A percentile compares a stretch with the other conserved stretches of the same genome.
These are phyloP conservation scores for Leccinum truebloodii DNA, from an alignment of 768 basidiomycete species.

Conservation along the genomic window DNA sequence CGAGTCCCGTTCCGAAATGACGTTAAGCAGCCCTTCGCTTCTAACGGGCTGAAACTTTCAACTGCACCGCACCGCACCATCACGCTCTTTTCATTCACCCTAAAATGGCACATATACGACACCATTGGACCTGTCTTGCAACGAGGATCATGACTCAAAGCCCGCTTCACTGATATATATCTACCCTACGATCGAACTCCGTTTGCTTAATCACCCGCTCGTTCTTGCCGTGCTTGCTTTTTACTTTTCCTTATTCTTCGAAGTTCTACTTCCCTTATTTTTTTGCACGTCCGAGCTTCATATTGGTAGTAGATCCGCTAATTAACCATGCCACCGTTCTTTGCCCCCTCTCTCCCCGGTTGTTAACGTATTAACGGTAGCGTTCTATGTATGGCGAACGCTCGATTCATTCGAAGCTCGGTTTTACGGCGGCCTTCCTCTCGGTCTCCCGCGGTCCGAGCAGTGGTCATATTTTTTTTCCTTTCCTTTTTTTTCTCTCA, in stretches of 20 bases:
- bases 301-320: slow-evolving; percentile 25
- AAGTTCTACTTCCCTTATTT: neutral
- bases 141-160: slow-evolving; percentile 34
- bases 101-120: slow-evolving; percentile 32
- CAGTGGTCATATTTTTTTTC: neutral
- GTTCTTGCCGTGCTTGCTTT: neutral
- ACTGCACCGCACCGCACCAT: slow-evolving; percentile 9
- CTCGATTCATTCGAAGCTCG: slow-evolving; percentile 1
- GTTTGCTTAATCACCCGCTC: slow-evolving; percentile 27
- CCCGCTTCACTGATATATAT: slow-evolving; percentile 5
- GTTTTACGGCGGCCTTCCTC: neutral
- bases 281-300: slow-evolving; percentile 6
- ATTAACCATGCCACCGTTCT: slow-evolving; percentile 1
- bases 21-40: slow-evolving; percentile 14
- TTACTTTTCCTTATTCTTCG: slow-evolving; percentile 5
- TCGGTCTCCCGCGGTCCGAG: neutral
- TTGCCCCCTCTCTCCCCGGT: neutral
- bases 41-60: slow-evolving; percentile 1
- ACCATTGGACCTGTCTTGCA: slow-evolving; percentile 10
- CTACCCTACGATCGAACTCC: slow-evolving; percentile 14
- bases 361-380: neutral
- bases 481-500: neutral
- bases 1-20: slow-evolving; percentile 21
- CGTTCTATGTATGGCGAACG: neutral
- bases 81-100: slow-evolving; percentile 24